Evolutionary conservation across 306 rosid genomes (phyloP).

Genomic region (Quercus alba): DNA sequence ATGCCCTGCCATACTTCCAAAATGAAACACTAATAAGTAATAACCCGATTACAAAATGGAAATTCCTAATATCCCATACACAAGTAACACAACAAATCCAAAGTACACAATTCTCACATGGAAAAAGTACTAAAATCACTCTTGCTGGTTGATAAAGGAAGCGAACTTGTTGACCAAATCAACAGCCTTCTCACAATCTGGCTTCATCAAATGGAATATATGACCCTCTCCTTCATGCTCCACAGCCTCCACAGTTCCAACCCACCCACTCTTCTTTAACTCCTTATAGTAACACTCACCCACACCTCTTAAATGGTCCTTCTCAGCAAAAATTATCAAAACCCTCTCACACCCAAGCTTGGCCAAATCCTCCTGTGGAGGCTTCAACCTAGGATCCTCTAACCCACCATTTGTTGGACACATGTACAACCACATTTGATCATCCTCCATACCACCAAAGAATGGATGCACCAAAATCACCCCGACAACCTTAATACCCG

Average conservation of each 20-base stretch:
- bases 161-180: too few species aligned
- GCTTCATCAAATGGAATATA: too few species aligned
- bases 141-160: too few species aligned
- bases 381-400: conserved; percentile 40
- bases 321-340: conserved; percentile 41
- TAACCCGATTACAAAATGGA: too few species aligned
- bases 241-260: conserved; percentile 37
- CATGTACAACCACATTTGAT: conserved; percentile 44
- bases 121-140: too few species aligned
- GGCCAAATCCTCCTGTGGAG: conserved; percentile 39
- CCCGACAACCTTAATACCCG: conserved; percentile 6
- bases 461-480: conserved; percentile 25
- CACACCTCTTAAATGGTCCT: conserved; percentile 28
- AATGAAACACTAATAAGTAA: too few species aligned
- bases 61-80: too few species aligned
- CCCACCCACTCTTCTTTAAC: conserved; percentile 49
- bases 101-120: too few species aligned
- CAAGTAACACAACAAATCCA: too few species aligned
- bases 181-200: too few species aligned
- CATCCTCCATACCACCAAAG: not conserved
- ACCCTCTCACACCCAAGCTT: conserved; percentile 37
- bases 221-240: conserved; percentile 23
- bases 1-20: too few species aligned
- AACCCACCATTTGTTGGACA: conserved; percentile 29
- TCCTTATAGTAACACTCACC: conserved; percentile 31